Percentiles rank a stretch among this genome's conserved stretches.
phyloP scores from a whole-genome alignment of 2,329 filamentous ascomycete genomes.

The Colletotrichum sp. region DNA sequence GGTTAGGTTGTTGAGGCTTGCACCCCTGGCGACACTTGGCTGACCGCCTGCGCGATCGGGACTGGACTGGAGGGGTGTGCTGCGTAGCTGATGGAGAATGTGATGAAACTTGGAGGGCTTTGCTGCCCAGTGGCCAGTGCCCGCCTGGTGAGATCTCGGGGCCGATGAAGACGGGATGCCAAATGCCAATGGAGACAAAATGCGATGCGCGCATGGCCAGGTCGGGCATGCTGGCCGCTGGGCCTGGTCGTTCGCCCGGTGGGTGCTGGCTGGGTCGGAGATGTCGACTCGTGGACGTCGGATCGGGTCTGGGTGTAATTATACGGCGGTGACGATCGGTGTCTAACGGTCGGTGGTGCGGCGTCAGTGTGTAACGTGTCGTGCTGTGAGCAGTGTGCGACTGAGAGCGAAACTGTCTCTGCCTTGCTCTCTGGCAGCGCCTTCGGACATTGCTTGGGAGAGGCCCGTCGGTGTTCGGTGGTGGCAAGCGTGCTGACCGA shows the following conservation, averaged over 20 bases:
- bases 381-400: not conserved
- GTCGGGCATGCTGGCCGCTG: not conserved
- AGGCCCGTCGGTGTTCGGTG: constrained; percentile 19
- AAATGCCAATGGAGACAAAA: not conserved
- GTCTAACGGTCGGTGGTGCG: constrained; percentile 4
- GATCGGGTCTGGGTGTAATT: constrained; percentile 11
- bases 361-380: not conserved
- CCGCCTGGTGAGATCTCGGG: not conserved
- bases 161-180: constrained; percentile 10
- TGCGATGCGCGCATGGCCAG: not conserved
- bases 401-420: not conserved
- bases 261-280: not conserved
- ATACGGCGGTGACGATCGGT: constrained; percentile 11
- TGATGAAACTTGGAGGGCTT: not conserved
- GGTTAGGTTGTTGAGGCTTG: constrained; percentile 22
- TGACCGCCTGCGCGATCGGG: constrained; percentile 15
- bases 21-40: constrained; percentile 1
- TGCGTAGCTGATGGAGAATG: not conserved
- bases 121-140: not conserved
- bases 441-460: constrained; percentile 15
- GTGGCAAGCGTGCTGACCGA: constrained; percentile 13
- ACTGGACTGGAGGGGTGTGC: not conserved
- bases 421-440: not conserved
- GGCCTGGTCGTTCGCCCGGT: not conserved
- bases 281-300: not conserved